These are phyloP conservation scores for Celoporthe dispersa DNA, from an alignment of 2,329 filamentous ascomycete species.

Conservation along the genomic window DNA sequence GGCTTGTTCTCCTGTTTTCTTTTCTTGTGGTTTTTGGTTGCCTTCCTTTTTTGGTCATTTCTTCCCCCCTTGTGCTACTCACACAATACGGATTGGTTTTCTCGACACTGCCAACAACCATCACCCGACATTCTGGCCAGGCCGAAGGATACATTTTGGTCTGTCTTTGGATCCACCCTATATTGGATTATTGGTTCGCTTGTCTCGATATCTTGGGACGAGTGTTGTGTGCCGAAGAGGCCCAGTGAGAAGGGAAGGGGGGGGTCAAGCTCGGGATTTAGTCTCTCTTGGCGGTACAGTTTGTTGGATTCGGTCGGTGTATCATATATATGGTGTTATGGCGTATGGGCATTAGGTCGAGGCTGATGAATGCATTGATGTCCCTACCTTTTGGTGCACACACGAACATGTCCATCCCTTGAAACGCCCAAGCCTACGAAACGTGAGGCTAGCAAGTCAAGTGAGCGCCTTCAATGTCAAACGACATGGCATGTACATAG, in stretches of 20 bases:
- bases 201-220: neutral
- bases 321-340: neutral
- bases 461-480: neutral
- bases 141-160: neutral
- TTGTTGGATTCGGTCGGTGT: neutral
- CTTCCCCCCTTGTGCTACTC: neutral
- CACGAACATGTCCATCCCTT: neutral
- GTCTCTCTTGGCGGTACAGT: no score
- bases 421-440: neutral
- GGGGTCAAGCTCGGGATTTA: no score
- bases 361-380: neutral
- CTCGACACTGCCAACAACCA: neutral
- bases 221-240: neutral
- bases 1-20: neutral
- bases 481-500: neutral
- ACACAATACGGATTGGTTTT: neutral
- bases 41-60: neutral
- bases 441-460: neutral
- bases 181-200: neutral
- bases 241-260: neutral
- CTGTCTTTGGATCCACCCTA: neutral
- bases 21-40: no score
- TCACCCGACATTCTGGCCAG: neutral
- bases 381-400: neutral
- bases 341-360: neutral